Percentiles rank a stretch among this genome's conserved stretches.
phyloP scores from a whole-genome alignment of 345 rosid species.

The Dipteronia dyeriana region DNA sequence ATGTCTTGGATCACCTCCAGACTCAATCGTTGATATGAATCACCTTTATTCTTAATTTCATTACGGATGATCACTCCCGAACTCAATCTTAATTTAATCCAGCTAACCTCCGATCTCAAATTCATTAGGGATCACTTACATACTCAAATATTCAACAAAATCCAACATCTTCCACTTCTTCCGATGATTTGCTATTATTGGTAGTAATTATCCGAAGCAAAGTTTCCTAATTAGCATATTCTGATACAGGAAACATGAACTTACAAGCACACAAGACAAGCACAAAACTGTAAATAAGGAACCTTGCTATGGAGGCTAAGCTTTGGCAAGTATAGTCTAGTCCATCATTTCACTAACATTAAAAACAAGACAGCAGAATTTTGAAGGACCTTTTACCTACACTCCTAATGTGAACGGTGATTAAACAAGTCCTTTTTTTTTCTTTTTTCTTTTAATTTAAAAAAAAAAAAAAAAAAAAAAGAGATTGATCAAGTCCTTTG shows the following conservation, averaged over 20 bases:
- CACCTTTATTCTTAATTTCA: no score
- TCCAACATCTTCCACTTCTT: not conserved
- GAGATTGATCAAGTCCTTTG: not conserved
- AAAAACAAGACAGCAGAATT: not conserved
- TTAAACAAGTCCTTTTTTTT: not conserved
- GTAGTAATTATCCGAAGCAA: not conserved
- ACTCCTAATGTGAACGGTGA: not conserved
- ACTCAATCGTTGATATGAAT: no score
- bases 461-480: no score
- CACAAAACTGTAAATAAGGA: not conserved
- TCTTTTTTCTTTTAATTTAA: no score
- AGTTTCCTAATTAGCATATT: not conserved
- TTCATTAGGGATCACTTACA: no score
- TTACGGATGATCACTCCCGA: no score
- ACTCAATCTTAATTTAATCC: no score
- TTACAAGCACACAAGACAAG: not conserved
- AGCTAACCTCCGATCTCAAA: no score
- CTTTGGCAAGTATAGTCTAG: not conserved
- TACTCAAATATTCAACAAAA: no score
- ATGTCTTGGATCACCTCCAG: no score
- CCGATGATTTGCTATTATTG: not conserved
- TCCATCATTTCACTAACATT: not conserved
- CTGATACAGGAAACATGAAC: not conserved
- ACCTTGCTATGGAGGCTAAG: not conserved
- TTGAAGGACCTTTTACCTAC: slow-evolving; percentile 15